Base-by-base conservation (phyloP, 495 filamentous ascomycete species). In the Penicillium daleae region DNA sequence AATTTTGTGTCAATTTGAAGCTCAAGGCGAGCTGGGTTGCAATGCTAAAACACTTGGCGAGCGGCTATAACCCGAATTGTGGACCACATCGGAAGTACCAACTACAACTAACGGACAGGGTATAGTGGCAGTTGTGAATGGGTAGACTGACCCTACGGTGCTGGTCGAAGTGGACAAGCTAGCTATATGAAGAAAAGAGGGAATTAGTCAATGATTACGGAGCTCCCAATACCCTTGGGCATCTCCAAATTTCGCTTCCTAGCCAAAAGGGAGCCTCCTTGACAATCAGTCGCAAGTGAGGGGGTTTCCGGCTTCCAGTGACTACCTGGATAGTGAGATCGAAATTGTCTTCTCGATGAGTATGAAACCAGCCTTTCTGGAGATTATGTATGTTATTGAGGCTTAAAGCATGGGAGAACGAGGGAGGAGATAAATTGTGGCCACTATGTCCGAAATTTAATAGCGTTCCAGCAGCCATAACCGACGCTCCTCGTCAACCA, bases 391-490 rank as follows among this genome's bases (percentile, higher is more conserved):
- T 12, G 9, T 12, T 2, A 35, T 12, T 35, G 33, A 9, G 33
- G 33, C 33, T 35, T 5, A 42, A 21, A 46, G 10, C 9, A 22
- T 46, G 42, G 21, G 4, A n/a, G n/a, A n/a, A n/a, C n/a, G 29
- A 10, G 4, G 17, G 35, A 54, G n/a, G 22, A n/a, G 22, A 19
- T 10, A 8, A 22, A 19, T 21, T 52, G 29, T 9, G 13, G 9
- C 27, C 50, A 27, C 12, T 52, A 19, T 33, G 1, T 15, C 13
- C 50, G 12, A 3, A 7, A 17, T 40, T 78, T 65, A 80, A 56
- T 79, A 80, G 44, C 74, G 74, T 71, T 90, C 87, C 44, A 90
- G 72, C 33, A 91, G 62, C 88, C 88, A 91, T 50, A 74, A 63
- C 60, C 82, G 72, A 46, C 81, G 78, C 46, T 80, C 65, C 2